Base-by-base conservation (phyloP, 1,284 basidiomycete species). In the Inonotus hispidus region DNA sequence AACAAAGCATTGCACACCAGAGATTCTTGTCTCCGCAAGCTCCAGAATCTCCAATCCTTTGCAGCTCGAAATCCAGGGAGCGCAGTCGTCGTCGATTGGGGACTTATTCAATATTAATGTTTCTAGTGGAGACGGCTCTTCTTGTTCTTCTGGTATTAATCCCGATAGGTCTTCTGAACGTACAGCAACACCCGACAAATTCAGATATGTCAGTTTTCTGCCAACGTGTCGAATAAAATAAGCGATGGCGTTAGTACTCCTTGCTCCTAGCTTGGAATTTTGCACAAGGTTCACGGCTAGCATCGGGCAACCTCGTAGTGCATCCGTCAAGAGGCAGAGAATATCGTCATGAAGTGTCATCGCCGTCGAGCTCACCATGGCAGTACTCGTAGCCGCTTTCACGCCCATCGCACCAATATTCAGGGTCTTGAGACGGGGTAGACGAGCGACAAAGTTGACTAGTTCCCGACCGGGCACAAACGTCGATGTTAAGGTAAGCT, bases 401-500 rank as follows among this genome's bases (percentile, higher is more conserved):
- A 74, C 75, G 5, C 86, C 85, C 50, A 89, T 71, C 1, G 84
- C 85, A 38, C 84, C 87, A n/a, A 88, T 68, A 6, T 79, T 74
- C 4, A 89, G 73, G 0, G 73, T 80, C 54, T 72, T 76, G 25
- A 89, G 69, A 23, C 70, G 67, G 0, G 76, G 74, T 1, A 83
- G 68, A 14, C 66, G 64, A 0, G 72, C 59, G 4, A 87, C 65
- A 0, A 81, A 66, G 1, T 66, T 65, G 6, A 82, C 57, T 1
- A 87, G 64, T 47, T 81, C 78, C 3, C 65, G 47, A 16, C 71
- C 69, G 0, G 77, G 70, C 0, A 84, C 69, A 6, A 68, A 68
- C 0, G 84, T 87, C 0, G 85, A 85, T 0, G 83, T 87, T 21
- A 89, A 69, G 0, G 79, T 80, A 11, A 89, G 71, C 66, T 89